phyloP scores from a whole-genome alignment of 352 stramenopile genomes.

The Pelagophyceae sp. region DNA sequence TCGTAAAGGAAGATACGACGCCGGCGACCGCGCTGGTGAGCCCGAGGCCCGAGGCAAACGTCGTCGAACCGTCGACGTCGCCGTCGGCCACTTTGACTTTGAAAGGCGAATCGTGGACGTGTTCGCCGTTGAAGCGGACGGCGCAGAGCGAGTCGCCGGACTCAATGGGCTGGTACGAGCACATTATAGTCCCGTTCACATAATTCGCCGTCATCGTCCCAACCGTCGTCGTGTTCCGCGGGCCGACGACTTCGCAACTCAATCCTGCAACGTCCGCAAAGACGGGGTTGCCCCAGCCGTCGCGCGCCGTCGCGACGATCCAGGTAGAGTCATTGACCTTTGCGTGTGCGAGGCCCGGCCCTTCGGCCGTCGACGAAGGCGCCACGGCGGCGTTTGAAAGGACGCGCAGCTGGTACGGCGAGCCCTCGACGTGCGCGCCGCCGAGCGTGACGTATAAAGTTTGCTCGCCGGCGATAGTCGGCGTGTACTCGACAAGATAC shows the following conservation, averaged over 20 bases:
- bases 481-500: conserved; percentile 15
- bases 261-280: conserved; percentile 31
- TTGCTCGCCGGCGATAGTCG: conserved; percentile 31
- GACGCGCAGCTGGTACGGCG: conserved; percentile 44
- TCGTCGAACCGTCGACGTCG: conserved; percentile 21
- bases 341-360: conserved; percentile 28
- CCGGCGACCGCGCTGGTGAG: conserved; percentile 27
- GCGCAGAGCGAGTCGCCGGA: conserved; percentile 22
- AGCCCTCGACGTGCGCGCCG: conserved; percentile 28
- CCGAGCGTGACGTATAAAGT: conserved; percentile 29
- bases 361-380: conserved; percentile 26
- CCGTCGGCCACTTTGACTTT: conserved; percentile 27
- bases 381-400: conserved; percentile 27
- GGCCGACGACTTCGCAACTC: conserved; percentile 24
- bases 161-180: conserved; percentile 26
- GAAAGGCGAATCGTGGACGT: conserved; percentile 32
- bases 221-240: conserved; percentile 25
- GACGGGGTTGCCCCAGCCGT: conserved; percentile 30
- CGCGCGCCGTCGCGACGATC: conserved; percentile 31
- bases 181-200: conserved; percentile 27
- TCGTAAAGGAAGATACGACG: conserved; percentile 27
- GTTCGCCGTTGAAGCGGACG: conserved; percentile 31
- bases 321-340: conserved; percentile 19
- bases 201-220: conserved; percentile 14
- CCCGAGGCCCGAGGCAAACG: conserved; percentile 29